Conservation (phyloP, 2,329 filamentous ascomycete genomes). For the Thermoascus crustaceus region DNA sequence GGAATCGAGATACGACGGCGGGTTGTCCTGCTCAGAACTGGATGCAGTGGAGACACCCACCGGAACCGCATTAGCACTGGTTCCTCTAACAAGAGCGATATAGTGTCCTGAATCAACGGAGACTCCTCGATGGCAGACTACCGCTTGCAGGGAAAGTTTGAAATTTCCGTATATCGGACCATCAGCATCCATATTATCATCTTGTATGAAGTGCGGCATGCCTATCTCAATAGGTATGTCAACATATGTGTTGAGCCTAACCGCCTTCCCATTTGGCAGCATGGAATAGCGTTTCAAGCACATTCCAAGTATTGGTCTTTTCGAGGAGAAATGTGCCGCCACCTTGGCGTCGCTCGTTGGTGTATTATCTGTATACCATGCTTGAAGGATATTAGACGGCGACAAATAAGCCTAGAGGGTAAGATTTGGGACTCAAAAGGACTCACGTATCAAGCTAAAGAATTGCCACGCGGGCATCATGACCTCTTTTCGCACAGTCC, state of each 20-base stretch:
- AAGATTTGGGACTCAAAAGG: too few species aligned
- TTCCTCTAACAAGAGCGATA: conserved; percentile 71
- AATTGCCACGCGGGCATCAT: conserved; percentile 97
- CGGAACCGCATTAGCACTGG: conserved; percentile 36
- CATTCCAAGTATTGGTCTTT: conserved; percentile 79
- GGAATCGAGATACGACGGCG: too few species aligned
- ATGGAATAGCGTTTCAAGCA: conserved; percentile 86
- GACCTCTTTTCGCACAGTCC: conserved; percentile 63
- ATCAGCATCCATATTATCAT: conserved; percentile 60
- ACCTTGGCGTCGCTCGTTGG: conserved; percentile 67
- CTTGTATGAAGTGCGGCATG: conserved; percentile 81
- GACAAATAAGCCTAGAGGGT: too few species aligned
- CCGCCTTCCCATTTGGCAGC: conserved; percentile 58
- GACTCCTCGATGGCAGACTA: conserved; percentile 83
- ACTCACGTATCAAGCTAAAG: conserved; percentile 81
- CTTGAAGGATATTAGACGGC: conserved; percentile 45
- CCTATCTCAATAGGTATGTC: conserved; percentile 83
- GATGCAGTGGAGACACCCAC: conserved; percentile 19
- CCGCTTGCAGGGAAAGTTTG: conserved; percentile 82
- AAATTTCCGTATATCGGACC: conserved; percentile 75
- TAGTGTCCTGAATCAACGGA: conserved; percentile 89
- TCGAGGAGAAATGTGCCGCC: conserved; percentile 75
- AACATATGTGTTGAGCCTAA: conserved; percentile 70
- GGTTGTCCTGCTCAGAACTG: conserved; percentile 42
- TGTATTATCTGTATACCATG: conserved; percentile 72